Evolutionary conservation across 2,329 filamentous ascomycete species (phyloP), one percentile per base, ranked within the genome.

Genomic region (Aspergillus novofumigatus): DNA sequence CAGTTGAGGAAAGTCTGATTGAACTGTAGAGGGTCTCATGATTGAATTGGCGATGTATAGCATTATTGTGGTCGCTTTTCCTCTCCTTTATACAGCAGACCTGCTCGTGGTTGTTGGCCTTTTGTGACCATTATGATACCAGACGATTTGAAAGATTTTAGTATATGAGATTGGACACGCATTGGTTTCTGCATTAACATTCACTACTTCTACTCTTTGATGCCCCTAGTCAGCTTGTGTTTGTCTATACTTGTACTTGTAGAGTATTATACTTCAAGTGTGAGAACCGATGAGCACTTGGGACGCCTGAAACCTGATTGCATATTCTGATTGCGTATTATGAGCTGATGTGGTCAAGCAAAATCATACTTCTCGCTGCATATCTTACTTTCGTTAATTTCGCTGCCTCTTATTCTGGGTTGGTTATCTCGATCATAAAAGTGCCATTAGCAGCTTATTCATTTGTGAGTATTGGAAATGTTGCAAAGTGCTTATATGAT

Each of bases 1-100:
- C 59, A 5, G 66, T 68, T 11, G 69, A 71, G 48, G 69, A 71
- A 56, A 70, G 68, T 56, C 54, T 71, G 52, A 71, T 71, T 56
- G 69, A 71, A 54, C 59, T 71, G 56, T 71, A 64, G 44, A 35
- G 54, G 41, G 35, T 52, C 20, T 42, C 48, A 25, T 59, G 26
- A 6, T 54, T 51, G 7, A 29, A 52, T 20, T 21, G 20, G 42
- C 53, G 14, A 49, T 54, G 28, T 20, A 56, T 58, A 53, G 59
- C 45, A 61, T 59, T 52, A 53, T 55, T 55, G 52, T 51, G 56
- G 28, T 21, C 47, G 11, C 35, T 51, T 6, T 50, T 9, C n/a
- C 38, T 28, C 52, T 50, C 21, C 28, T 41, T 41, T 44, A 44
- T 11, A 11, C n/a, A 8, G 20, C 21, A 50, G 20, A 50, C 26